A percentile compares a stretch with the other conserved stretches of the same genome.
phyloP scores from a whole-genome alignment of 2,329 filamentous ascomycete genomes.

The Juglanconis sp. region DNA sequence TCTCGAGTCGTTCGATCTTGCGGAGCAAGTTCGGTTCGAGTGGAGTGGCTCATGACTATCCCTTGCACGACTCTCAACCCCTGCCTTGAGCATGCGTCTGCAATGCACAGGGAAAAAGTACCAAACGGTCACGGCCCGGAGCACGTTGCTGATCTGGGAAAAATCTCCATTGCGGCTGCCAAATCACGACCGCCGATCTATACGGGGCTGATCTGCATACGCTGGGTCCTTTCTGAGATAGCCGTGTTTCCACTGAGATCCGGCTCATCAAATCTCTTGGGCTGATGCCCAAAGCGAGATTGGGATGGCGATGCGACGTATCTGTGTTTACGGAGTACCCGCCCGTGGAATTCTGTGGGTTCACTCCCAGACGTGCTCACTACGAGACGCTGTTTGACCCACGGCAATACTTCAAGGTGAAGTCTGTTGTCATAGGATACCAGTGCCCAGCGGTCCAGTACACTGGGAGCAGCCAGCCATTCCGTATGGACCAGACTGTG shows the following conservation, averaged over 20 bases:
- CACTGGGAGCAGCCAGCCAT: background rate
- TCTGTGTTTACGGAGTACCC: background rate
- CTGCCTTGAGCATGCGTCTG: background rate
- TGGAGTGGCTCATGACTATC: constrained; percentile 3
- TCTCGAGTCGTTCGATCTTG: constrained; percentile 20
- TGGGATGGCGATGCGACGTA: background rate
- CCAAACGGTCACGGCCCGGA: constrained; percentile 6
- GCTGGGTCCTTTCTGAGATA: constrained; percentile 14
- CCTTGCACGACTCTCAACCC: background rate
- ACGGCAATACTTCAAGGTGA: background rate
- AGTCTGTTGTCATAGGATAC: background rate
- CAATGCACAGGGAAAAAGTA: constrained; percentile 8
- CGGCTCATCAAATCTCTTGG: constrained; percentile 13
- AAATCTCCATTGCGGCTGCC: constrained; percentile 15
- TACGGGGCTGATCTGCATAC: constrained; percentile 16
- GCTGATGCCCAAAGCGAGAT: background rate
- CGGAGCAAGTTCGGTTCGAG: constrained; percentile 12
- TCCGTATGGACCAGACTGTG: background rate
- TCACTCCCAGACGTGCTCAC: background rate
- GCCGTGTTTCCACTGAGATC: constrained; percentile 18
- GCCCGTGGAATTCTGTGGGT: background rate
- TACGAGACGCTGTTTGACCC: background rate
- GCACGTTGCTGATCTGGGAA: constrained; percentile 16
- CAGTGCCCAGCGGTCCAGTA: background rate
- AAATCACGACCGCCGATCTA: constrained; percentile 17